phyloP scores from a whole-genome alignment of 2,329 filamentous ascomycete species.

The Neoarthrinium moseri region DNA sequence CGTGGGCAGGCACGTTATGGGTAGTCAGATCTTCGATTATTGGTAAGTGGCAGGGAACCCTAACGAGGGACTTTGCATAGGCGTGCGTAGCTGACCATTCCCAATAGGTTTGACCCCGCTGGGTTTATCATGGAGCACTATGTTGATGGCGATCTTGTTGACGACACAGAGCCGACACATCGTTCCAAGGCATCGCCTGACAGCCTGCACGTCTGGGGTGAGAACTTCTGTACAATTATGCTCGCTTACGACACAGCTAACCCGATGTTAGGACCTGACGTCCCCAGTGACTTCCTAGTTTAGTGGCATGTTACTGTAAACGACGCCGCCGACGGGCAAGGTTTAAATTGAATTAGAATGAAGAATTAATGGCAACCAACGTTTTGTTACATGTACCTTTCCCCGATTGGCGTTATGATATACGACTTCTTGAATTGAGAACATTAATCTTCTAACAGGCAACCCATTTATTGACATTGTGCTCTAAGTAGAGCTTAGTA shows the following conservation, averaged over 20 bases:
- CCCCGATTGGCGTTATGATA: too few relatives aligned
- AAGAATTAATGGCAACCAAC: too few relatives aligned
- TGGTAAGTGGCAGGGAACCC: constrained; percentile 42
- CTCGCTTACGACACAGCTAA: constrained; percentile 10
- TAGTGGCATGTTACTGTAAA: too few relatives aligned
- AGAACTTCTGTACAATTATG: constrained; percentile 13
- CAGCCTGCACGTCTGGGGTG: constrained; percentile 46
- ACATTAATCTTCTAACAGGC: not conserved
- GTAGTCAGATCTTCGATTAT: constrained; percentile 72
- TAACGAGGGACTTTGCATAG: not conserved
- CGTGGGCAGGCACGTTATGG: constrained; percentile 67
- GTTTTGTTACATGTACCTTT: too few relatives aligned
- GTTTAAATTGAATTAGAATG: too few relatives aligned
- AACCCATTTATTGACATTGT: not conserved
- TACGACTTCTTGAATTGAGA: too few relatives aligned
- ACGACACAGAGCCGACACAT: constrained; percentile 50
- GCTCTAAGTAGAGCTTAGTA: not conserved
- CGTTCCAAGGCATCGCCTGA: constrained; percentile 36
- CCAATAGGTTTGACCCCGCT: constrained; percentile 55
- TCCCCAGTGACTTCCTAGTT: constrained; percentile 23
- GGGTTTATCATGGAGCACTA: constrained; percentile 69
- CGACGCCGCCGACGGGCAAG: too few relatives aligned
- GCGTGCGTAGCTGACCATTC: too few relatives aligned
- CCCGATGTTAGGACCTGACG: constrained; percentile 13
- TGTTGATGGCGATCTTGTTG: constrained; percentile 66